Percentiles rank a stretch among this genome's conserved stretches.
Evolutionary conservation across 78 protist genomes (phyloP).

Genomic region (Guillardia theta): DNA sequence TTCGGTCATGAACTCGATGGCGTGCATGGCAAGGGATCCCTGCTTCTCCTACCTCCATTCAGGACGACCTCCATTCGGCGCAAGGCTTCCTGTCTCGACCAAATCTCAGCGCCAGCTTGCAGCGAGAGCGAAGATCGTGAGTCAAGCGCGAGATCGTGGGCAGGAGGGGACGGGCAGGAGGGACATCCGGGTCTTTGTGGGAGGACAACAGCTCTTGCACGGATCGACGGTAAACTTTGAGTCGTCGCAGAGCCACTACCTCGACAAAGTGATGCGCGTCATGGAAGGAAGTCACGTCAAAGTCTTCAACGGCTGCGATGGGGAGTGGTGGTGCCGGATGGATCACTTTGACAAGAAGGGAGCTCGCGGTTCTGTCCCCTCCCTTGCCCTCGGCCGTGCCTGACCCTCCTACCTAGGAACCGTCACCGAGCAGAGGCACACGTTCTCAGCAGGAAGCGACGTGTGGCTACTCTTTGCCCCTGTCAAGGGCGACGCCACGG

Average conservation of each 20-base stretch:
- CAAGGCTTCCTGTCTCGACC: too few species aligned
- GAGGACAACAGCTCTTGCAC: background rate
- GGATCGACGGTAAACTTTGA: background rate
- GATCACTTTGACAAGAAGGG: background rate
- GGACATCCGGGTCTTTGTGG: background rate
- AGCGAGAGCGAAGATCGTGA: too few species aligned
- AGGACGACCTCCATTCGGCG: too few species aligned
- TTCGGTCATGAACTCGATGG: too few species aligned
- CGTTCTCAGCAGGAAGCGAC: background rate
- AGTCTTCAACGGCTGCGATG: background rate
- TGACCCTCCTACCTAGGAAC: background rate
- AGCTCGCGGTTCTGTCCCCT: background rate
- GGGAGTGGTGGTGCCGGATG: constrained; percentile 13
- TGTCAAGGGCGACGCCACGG: background rate
- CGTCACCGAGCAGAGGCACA: background rate
- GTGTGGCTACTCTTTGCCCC: background rate
- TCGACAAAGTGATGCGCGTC: background rate
- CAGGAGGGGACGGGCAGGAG: background rate
- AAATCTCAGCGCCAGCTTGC: too few species aligned
- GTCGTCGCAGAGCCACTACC: background rate
- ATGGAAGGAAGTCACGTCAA: background rate
- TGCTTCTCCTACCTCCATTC: too few species aligned
- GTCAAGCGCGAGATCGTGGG: background rate
- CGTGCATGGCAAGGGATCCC: too few species aligned
- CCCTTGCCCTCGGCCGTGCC: background rate